These are phyloP conservation scores for Aphanoascus verrucosus DNA, from an alignment of 2,329 filamentous ascomycete genomes.

Conservation along the genomic window DNA sequence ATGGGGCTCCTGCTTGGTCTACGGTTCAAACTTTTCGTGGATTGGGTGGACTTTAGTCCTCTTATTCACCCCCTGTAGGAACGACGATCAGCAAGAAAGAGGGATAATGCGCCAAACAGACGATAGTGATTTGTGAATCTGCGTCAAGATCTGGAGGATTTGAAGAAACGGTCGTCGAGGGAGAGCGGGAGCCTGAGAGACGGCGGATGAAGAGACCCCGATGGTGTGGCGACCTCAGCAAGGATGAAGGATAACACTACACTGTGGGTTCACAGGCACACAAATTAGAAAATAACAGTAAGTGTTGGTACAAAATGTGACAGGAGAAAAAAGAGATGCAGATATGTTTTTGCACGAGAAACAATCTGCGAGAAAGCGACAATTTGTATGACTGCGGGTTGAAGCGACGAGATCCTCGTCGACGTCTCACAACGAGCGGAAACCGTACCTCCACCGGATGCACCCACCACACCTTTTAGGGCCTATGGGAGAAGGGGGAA, in stretches of 20 bases:
- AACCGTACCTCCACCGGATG: too few relatives aligned
- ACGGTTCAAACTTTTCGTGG: constrained; percentile 2
- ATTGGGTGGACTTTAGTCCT: not conserved
- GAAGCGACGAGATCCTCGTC: too few relatives aligned
- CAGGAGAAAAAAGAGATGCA: too few relatives aligned
- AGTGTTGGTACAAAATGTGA: too few relatives aligned
- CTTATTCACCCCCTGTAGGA: not conserved
- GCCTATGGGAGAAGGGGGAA: too few relatives aligned
- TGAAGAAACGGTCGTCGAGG: not conserved
- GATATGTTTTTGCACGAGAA: too few relatives aligned
- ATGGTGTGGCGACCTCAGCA: constrained; percentile 8
- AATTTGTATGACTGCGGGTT: too few relatives aligned
- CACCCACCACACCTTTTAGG: too few relatives aligned
- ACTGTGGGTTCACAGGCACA: too few relatives aligned
- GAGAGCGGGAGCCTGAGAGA: not conserved
- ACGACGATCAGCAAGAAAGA: not conserved
- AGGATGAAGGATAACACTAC: constrained; percentile 1
- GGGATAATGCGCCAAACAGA: not conserved
- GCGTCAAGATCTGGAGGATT: not conserved
- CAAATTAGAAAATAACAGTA: too few relatives aligned
- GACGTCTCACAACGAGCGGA: too few relatives aligned
- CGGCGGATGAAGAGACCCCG: not conserved
- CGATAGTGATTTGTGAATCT: not conserved
- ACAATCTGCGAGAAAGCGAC: too few relatives aligned
- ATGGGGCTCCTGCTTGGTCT: constrained; percentile 1